Evolutionary conservation across 1,284 basidiomycete species (phyloP).

Genomic region (Ceratorhiza oryzae-sativae): DNA sequence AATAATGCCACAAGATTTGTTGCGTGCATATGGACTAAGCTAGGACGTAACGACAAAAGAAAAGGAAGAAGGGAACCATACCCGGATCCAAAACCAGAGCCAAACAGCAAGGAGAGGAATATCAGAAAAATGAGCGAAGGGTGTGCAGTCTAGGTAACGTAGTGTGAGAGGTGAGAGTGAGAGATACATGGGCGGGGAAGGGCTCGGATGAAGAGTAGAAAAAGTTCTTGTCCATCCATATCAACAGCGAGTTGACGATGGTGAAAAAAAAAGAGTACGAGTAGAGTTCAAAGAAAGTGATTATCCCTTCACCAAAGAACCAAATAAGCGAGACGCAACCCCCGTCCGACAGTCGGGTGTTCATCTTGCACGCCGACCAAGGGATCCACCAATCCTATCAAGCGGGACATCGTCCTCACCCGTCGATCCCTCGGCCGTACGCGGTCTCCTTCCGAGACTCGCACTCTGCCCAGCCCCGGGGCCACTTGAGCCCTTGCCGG

Average conservation of each 20-base stretch:
- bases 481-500: slow-evolving; percentile 4
- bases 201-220: background rate
- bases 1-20: slow-evolving; percentile 33
- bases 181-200: background rate
- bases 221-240: slow-evolving; percentile 9
- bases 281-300: slow-evolving; percentile 2
- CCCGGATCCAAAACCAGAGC: too few relatives aligned
- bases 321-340: background rate
- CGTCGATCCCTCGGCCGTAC: slow-evolving; percentile 7
- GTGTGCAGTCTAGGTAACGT: background rate
- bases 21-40: slow-evolving; percentile 19
- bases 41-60: background rate
- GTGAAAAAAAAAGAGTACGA: slow-evolving; percentile 12
- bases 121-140: background rate
- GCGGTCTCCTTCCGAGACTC: background rate
- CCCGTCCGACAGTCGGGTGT: background rate
- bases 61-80: background rate
- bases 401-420: slow-evolving; percentile 26
- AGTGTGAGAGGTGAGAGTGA: background rate
- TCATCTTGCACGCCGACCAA: slow-evolving; percentile 11
- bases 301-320: background rate
- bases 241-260: background rate
- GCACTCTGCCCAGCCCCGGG: background rate
- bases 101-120: background rate
- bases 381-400: slow-evolving; percentile 11